These are phyloP conservation scores for Boletales sp. DNA, from an alignment of 768 basidiomycete species.

Conservation along the genomic window DNA sequence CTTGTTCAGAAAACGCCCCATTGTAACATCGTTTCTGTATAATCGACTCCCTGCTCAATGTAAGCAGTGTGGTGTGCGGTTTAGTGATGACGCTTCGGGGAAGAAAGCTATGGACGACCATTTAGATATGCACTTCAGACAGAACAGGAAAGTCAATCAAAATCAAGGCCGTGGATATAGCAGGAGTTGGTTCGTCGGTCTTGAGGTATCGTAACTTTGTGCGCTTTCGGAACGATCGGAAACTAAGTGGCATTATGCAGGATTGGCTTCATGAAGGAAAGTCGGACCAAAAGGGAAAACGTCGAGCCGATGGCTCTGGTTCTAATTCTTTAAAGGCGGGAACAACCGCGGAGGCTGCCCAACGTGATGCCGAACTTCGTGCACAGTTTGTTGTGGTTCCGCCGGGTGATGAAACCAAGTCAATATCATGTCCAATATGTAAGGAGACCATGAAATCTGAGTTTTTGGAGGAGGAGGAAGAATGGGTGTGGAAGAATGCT, in stretches of 20 bases:
- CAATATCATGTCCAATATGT: constrained; percentile 91
- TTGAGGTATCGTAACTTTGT: constrained; percentile 59
- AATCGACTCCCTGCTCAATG: constrained; percentile 77
- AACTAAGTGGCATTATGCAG: constrained; percentile 38
- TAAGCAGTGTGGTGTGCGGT: constrained; percentile 91
- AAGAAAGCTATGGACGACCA: constrained; percentile 82
- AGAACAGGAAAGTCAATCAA: constrained; percentile 82
- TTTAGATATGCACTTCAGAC: constrained; percentile 94
- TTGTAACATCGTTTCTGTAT: constrained; percentile 66
- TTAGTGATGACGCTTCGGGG: constrained; percentile 66
- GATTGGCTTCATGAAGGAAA: constrained; percentile 82
- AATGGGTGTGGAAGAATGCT: constrained; percentile 97
- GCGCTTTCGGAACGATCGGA: not conserved
- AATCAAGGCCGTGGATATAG: constrained; percentile 81
- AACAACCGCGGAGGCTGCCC: constrained; percentile 61
- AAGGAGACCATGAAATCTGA: constrained; percentile 90
- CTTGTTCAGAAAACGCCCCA: constrained; percentile 45
- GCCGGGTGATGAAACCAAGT: constrained; percentile 81
- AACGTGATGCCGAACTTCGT: constrained; percentile 72
- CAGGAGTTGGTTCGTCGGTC: constrained; percentile 82
- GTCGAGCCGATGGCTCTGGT: constrained; percentile 51
- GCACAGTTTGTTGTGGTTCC: constrained; percentile 85
- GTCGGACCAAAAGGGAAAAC: constrained; percentile 65
- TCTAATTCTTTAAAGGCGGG: constrained; percentile 53
- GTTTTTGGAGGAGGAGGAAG: constrained; percentile 93